Evolutionary conservation across 2,329 filamentous ascomycete genomes (phyloP), one percentile per base, ranked within the genome.

Genomic region (Pyrenophora tritici-repentis): DNA sequence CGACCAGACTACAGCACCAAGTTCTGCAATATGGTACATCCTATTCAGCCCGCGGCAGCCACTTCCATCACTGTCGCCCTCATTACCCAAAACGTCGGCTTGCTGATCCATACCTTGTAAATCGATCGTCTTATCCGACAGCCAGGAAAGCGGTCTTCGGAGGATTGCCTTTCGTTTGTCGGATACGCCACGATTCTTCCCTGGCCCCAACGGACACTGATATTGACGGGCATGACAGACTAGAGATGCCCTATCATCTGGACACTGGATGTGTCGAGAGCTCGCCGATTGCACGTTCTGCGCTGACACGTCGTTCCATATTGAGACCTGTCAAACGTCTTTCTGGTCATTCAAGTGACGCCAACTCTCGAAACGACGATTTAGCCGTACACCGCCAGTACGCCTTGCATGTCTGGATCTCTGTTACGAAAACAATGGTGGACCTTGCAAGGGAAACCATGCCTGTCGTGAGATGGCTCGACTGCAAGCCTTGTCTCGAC

Each of bases 121-220:
- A 65, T 58, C 44, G 52, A 58, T 47, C 67, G 62, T 61, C 53
- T 51, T 47, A 49, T 56, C 65, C 67, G 50, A 34, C 45, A 58
- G 50, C 65, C 65, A 44, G 64, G 63, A 59, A 55, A 56, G 59
- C 43, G 55, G 60, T 57, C 45, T 48, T 37, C 26, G 42, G 50
- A 52, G 50, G 46, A 40, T 56, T 59, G 26, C 61, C 35, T 17
- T 13, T 6, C 3, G 5, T 18, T 42, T 63, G 34, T 26, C 40
- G 14, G 33, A 39, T 52, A 55, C 60, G 59, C 62, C 62, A 65
- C 56, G 40, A 48, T 35, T 16, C n/a, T 35, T 65, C 64, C 58
- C 56, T 12, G 26, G 9, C 9, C 26, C 26, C 26, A 7, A 10
- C 26, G 2, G 26, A 29, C 9, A 29, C 26, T 29, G 26, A 29